phyloP scores from a whole-genome alignment of 345 rosid genomes.

The Sonneratia caseolaris region DNA sequence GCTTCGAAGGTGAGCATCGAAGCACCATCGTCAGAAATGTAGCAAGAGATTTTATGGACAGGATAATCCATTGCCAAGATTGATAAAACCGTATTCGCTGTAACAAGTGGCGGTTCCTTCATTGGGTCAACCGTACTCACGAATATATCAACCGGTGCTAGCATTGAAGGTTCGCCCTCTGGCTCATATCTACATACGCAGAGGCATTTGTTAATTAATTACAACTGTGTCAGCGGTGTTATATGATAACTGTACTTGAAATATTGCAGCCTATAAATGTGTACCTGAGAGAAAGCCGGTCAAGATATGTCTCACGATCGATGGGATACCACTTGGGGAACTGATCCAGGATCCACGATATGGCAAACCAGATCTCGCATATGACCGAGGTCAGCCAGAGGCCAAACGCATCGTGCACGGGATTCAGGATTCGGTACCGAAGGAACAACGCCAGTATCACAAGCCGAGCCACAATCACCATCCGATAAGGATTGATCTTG shows the following conservation, averaged over 20 bases:
- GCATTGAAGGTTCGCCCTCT: no score
- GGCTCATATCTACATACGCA: no score
- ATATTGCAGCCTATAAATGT: background rate
- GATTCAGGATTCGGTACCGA: slow-evolving; percentile 75
- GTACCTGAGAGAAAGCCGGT: slow-evolving; percentile 34
- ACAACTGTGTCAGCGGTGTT: background rate
- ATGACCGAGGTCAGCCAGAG: slow-evolving; percentile 86
- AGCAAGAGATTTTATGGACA: no score
- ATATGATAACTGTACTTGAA: background rate
- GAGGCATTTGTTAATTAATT: background rate
- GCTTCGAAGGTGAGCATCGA: no score
- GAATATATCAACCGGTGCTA: no score
- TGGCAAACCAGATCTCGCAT: slow-evolving; percentile 93
- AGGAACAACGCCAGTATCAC: slow-evolving; percentile 66
- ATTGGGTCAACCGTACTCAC: no score
- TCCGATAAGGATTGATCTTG: slow-evolving; percentile 85
- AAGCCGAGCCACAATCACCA: slow-evolving; percentile 90
- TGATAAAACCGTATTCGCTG: no score
- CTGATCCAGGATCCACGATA: slow-evolving; percentile 98
- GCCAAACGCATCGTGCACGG: slow-evolving; percentile 76
- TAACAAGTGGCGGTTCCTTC: no score
- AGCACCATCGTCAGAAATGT: no score
- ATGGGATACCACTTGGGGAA: slow-evolving; percentile 23
- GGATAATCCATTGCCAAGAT: no score
- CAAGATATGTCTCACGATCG: slow-evolving; percentile 88